Evolutionary conservation across 257 asterid genomes (phyloP).

Genomic region (Mentha longifolia): DNA sequence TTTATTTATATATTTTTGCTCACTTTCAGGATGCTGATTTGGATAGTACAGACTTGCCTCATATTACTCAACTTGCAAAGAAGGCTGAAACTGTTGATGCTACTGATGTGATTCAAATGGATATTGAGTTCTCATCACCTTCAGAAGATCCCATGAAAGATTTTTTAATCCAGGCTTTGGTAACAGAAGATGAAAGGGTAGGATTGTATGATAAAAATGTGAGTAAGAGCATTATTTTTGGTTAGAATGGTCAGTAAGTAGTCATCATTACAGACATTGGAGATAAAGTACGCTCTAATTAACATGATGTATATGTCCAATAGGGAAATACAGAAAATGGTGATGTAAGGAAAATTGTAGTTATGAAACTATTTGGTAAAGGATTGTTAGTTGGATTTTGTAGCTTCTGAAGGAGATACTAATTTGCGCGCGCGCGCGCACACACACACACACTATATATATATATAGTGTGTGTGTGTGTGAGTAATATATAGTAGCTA

Average conservation of each 20-base stretch:
- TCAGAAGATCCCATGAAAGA: constrained; percentile 14
- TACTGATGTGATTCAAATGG: constrained; percentile 7
- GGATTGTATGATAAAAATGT: background rate
- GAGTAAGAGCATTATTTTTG: constrained; percentile 3
- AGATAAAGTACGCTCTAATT: background rate
- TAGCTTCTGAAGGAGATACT: no score
- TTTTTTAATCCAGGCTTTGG: background rate
- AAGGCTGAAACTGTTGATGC: constrained; percentile 11
- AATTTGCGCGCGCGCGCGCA: no score
- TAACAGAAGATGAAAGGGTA: background rate
- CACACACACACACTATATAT: no score
- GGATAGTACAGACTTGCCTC: background rate
- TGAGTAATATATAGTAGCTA: no score
- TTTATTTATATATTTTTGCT: background rate
- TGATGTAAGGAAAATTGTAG: background rate
- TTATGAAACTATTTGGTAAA: background rate
- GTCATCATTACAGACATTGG: background rate
- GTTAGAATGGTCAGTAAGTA: background rate
- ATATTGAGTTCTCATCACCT: background rate
- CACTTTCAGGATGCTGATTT: constrained; percentile 5
- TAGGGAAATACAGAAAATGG: constrained; percentile 4
- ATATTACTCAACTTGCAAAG: constrained; percentile 1
- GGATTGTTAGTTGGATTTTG: no score
- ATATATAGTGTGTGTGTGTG: no score
- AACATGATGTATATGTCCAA: background rate